A percentile compares a stretch with the other conserved stretches of the same genome.
phyloP scores from a whole-genome alignment of 2,329 filamentous ascomycete genomes.

The Calonectria hongkongensis region DNA sequence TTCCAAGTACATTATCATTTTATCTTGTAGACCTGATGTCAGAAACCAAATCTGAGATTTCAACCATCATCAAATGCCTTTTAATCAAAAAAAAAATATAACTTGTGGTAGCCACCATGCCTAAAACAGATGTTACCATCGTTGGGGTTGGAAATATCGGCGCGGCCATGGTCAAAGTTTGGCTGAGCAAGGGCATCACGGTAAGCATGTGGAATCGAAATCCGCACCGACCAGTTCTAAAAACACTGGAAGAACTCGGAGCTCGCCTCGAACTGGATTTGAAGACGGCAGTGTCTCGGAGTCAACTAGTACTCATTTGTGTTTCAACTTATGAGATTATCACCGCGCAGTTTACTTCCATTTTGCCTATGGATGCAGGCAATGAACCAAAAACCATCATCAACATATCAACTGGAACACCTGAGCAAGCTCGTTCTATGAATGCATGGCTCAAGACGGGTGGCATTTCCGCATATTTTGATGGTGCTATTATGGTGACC shows the following conservation, averaged over 20 bases:
- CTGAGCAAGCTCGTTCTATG: background rate
- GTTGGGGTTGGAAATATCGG: conserved; percentile 2
- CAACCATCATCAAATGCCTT: too few relatives aligned
- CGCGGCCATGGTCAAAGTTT: background rate
- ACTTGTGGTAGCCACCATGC: background rate
- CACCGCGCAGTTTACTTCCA: background rate
- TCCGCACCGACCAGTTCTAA: background rate
- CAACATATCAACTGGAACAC: background rate
- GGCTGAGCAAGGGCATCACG: background rate
- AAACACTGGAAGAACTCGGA: background rate
- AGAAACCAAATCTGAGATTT: too few relatives aligned
- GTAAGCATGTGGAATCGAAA: conserved; percentile 10
- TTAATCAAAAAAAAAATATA: too few relatives aligned
- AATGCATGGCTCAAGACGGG: background rate
- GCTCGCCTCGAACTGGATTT: background rate
- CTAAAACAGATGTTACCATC: background rate
- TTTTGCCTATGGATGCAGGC: background rate
- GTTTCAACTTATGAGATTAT: conserved; percentile 8
- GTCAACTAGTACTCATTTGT: background rate
- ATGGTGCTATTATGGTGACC: conserved; percentile 2
- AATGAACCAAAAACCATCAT: background rate
- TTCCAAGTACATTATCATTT: too few relatives aligned
- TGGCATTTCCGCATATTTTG: background rate
- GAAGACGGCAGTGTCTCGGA: background rate
- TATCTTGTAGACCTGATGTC: too few relatives aligned